Conservation (phyloP, 1,284 basidiomycete species). For the Pascua guehoae region DNA sequence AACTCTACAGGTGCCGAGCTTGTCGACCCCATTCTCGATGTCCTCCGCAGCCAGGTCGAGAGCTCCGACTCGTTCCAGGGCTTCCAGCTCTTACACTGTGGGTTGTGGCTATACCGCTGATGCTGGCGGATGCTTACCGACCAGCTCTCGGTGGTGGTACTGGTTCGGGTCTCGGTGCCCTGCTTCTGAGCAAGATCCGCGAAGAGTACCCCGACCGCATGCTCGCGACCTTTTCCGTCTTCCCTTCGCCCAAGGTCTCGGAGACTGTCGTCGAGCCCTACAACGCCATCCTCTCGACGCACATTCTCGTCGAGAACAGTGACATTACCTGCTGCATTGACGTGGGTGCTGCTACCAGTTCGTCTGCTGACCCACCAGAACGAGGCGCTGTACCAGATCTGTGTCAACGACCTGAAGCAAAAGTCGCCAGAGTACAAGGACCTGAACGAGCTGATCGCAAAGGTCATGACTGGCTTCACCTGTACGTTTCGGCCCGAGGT, state of each 20-base stretch:
- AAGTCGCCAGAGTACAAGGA: conserved; percentile 68
- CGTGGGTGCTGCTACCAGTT: conserved; percentile 23
- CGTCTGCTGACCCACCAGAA: conserved; percentile 58
- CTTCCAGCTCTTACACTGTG: conserved; percentile 82
- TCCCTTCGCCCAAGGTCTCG: conserved; percentile 90
- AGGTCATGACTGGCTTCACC: conserved; percentile 49
- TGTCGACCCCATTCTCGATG: conserved; percentile 76
- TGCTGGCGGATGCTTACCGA: background rate
- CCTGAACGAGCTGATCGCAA: conserved; percentile 66
- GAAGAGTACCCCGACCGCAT: conserved; percentile 94
- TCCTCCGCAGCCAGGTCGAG: conserved; percentile 71
- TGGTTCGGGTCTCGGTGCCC: conserved; percentile 77
- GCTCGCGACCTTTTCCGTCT: conserved; percentile 85
- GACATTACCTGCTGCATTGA: conserved; percentile 81
- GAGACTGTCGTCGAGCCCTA: conserved; percentile 92
- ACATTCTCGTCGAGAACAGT: conserved; percentile 87
- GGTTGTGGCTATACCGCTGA: conserved; percentile 6
- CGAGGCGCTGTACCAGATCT: conserved; percentile 89
- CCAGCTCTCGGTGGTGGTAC: conserved; percentile 82
- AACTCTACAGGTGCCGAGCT: conserved; percentile 72
- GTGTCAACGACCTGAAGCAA: conserved; percentile 68
- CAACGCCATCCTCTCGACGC: conserved; percentile 82
- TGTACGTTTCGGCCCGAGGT: conserved; percentile 15
- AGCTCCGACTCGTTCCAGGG: conserved; percentile 84
- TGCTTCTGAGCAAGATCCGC: conserved; percentile 77